phyloP scores from a whole-genome alignment of 306 rosid species.

The Ormosia semicastrata region DNA sequence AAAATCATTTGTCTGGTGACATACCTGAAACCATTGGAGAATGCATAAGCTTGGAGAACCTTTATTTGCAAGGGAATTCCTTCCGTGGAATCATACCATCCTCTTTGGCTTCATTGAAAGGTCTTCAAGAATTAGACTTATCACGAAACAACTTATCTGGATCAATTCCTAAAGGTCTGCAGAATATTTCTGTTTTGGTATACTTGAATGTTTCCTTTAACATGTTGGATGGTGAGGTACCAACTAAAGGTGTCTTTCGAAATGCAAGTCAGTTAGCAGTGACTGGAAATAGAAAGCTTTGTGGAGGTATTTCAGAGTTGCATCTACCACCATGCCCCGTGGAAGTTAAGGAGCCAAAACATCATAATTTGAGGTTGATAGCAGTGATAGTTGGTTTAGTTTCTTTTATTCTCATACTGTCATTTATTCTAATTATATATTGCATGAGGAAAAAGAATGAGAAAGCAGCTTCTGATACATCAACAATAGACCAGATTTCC shows the following conservation, averaged over 20 bases:
- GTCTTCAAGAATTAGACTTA: conserved; percentile 27
- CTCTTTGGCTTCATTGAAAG: conserved; percentile 21
- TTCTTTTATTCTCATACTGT: not conserved
- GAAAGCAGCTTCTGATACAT: not conserved
- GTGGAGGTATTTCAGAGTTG: conserved; percentile 29
- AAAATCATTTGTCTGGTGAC: conserved; percentile 23
- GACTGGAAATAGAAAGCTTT: conserved; percentile 22
- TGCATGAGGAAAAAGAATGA: not conserved
- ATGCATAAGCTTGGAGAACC: conserved; percentile 26
- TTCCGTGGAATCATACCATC: conserved; percentile 36
- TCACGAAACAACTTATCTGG: conserved; percentile 36
- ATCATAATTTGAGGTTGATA: not conserved
- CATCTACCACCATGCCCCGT: conserved; percentile 21
- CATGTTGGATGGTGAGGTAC: conserved; percentile 44
- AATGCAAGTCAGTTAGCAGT: conserved; percentile 2
- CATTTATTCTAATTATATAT: not conserved
- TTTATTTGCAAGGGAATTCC: conserved; percentile 26
- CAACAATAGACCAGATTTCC: not conserved
- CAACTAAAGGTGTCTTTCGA: conserved; percentile 32
- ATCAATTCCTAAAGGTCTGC: conserved; percentile 29
- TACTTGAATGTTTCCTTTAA: conserved; percentile 47
- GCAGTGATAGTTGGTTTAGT: not conserved
- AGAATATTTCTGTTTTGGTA: not conserved
- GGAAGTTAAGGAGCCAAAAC: conserved; percentile 15
- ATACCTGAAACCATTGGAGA: conserved; percentile 37